Evolutionary conservation across 805 yeast genomes (phyloP).

Genomic region (Yarrowia keelungensis): DNA sequence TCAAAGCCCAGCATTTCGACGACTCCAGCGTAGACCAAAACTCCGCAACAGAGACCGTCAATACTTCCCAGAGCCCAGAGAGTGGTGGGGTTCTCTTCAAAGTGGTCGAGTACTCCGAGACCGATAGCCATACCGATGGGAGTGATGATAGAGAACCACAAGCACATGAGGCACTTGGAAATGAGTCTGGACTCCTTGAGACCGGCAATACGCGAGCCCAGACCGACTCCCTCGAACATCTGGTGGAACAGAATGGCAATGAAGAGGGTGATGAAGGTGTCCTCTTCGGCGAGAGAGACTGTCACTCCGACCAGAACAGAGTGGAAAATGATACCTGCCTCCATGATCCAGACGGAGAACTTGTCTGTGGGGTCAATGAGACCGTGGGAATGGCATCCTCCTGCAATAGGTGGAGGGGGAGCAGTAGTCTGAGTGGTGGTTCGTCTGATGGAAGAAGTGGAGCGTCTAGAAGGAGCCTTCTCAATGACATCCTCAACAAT

Average conservation of each 20-base stretch:
- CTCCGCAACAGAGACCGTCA: conserved; percentile 80
- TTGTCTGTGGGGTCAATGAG: conserved; percentile 40
- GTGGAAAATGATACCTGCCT: conserved; percentile 83
- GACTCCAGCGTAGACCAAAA: conserved; percentile 75
- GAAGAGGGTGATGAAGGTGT: conserved; percentile 72
- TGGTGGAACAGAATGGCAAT: conserved; percentile 65
- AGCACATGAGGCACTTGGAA: conserved; percentile 41
- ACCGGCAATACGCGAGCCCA: conserved; percentile 78
- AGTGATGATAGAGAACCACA: conserved; percentile 65
- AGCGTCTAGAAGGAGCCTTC: conserved; percentile 3
- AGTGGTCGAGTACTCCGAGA: conserved; percentile 69
- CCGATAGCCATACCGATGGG: conserved; percentile 84
- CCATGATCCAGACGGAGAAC: conserved; percentile 51
- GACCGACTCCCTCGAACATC: conserved; percentile 84
- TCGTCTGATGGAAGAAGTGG: conserved; percentile 5
- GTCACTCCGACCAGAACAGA: conserved; percentile 83
- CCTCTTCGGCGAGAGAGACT: conserved; percentile 78
- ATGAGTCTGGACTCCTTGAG: conserved; percentile 52
- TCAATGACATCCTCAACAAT: conserved; percentile 26
- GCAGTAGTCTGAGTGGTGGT: not conserved
- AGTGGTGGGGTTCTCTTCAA: conserved; percentile 60
- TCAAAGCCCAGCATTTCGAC: conserved; percentile 85
- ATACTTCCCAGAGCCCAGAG: conserved; percentile 73
- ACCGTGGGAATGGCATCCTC: conserved; percentile 34
- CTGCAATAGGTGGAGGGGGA: conserved; percentile 23